These are phyloP conservation scores for Euryodendron excelsum DNA, from an alignment of 148 eudicot species.

Conservation along the genomic window DNA sequence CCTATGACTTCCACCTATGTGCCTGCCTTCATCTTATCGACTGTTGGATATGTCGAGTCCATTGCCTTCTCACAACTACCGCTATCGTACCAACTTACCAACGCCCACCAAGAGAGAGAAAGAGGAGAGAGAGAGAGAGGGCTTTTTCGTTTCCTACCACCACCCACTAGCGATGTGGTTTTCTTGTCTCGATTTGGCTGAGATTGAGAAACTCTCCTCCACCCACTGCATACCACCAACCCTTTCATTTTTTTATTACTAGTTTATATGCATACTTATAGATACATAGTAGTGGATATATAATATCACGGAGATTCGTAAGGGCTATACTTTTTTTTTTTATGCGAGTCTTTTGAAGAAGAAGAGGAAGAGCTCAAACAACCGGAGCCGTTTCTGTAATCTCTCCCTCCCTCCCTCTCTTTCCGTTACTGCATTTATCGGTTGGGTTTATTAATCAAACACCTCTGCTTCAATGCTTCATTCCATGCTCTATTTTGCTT, in stretches of 20 bases:
- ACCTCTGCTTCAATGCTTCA: conserved; percentile 3
- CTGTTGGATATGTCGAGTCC: too few species aligned
- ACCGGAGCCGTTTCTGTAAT: background rate
- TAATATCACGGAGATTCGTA: background rate
- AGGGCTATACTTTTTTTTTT: background rate
- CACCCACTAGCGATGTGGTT: conserved; percentile 45
- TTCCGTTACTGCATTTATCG: background rate
- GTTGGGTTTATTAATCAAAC: conserved; percentile 12
- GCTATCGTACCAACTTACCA: background rate
- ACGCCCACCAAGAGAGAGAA: conserved; percentile 7
- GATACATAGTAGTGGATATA: background rate
- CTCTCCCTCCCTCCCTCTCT: conserved; percentile 4
- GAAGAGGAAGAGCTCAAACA: conserved; percentile 6
- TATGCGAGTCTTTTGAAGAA: background rate
- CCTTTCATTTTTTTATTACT: conserved; percentile 16
- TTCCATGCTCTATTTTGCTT: too few species aligned
- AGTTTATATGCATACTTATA: background rate
- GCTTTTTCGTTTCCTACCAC: conserved; percentile 18
- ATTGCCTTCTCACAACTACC: background rate
- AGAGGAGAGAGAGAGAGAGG: background rate
- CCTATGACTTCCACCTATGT: too few species aligned
- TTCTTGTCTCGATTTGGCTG: conserved; percentile 29
- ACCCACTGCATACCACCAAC: conserved; percentile 44
- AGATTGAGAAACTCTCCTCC: conserved; percentile 38
- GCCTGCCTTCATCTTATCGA: too few species aligned